Percentiles rank a stretch among this genome's conserved stretches.
Evolutionary conservation across 441 rosid species (phyloP).

Genomic region (Eruca vesicaria): DNA sequence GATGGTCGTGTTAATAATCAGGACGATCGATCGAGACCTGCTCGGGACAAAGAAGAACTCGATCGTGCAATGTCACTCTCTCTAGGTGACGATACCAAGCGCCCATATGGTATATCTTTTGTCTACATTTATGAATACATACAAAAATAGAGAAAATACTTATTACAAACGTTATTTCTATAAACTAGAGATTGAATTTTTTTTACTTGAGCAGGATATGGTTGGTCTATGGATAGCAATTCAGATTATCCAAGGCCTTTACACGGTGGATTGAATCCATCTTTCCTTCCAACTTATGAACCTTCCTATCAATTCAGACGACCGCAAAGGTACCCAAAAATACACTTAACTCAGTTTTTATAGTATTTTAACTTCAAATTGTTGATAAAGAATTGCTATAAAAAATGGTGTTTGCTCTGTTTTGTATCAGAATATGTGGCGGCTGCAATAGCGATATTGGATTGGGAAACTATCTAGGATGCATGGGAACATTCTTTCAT

Average conservation of each 20-base stretch:
- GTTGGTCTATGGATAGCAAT: conserved; percentile 47
- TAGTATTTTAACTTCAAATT: neutral
- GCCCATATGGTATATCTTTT: conserved; percentile 48
- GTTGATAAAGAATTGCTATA: neutral
- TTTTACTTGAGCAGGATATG: conserved; percentile 40
- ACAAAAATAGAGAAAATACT: neutral
- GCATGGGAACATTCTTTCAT: conserved; percentile 83
- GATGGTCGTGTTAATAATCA: conserved; percentile 24
- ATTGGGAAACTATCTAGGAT: conserved; percentile 70
- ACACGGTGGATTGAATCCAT: conserved; percentile 41
- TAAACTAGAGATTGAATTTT: neutral
- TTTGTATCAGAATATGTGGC: conserved; percentile 55
- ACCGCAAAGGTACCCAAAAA: conserved; percentile 45
- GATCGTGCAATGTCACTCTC: conserved; percentile 71
- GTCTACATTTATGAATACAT: neutral
- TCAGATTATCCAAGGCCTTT: conserved; percentile 50
- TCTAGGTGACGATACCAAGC: conserved; percentile 53
- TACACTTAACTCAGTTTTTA: neutral
- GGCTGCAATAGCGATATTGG: conserved; percentile 71
- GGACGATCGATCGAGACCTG: conserved; percentile 62
- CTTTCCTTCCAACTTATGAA: conserved; percentile 46
- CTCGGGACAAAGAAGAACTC: conserved; percentile 67
- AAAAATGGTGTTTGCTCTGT: neutral
- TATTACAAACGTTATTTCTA: neutral
- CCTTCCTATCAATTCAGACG: conserved; percentile 39